phyloP scores from a whole-genome alignment of 306 rosid genomes.

The Trifolium repens region DNA sequence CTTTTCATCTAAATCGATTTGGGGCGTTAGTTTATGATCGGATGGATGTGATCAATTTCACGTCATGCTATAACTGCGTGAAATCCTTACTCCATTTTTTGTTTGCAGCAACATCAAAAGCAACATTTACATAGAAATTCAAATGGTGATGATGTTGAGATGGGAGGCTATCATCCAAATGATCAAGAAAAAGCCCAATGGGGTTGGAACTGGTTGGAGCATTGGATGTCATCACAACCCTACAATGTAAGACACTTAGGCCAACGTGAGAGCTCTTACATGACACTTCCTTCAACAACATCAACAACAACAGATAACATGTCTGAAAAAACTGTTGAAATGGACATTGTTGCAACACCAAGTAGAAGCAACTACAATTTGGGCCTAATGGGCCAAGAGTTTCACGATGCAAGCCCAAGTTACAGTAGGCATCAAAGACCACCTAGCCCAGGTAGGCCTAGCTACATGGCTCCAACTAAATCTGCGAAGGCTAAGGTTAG shows the following conservation, averaged over 20 bases:
- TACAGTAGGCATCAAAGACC: conserved; percentile 28
- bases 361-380: conserved; percentile 37
- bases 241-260: conserved; percentile 37
- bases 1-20: too few species aligned
- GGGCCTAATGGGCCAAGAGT: conserved; percentile 46
- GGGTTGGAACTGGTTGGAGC: conserved; percentile 95
- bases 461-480: conserved; percentile 90
- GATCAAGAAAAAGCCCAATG: conserved; percentile 61
- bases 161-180: conserved; percentile 26
- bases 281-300: conserved; percentile 54
- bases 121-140: conserved; percentile 7
- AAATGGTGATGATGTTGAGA: conserved; percentile 40
- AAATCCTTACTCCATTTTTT: too few species aligned
- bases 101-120: too few species aligned
- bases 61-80: too few species aligned
- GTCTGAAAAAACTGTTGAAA: conserved; percentile 82
- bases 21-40: too few species aligned
- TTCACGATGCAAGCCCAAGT: conserved; percentile 33
- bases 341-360: conserved; percentile 58
- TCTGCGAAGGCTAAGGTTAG: conserved; percentile 84
- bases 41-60: too few species aligned
- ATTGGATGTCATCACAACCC: conserved; percentile 88
- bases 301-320: conserved; percentile 58
- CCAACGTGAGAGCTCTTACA: conserved; percentile 47
- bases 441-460: conserved; percentile 48